Base-by-base conservation (phyloP, 768 basidiomycete genomes). In the Galerina sulciceps region DNA sequence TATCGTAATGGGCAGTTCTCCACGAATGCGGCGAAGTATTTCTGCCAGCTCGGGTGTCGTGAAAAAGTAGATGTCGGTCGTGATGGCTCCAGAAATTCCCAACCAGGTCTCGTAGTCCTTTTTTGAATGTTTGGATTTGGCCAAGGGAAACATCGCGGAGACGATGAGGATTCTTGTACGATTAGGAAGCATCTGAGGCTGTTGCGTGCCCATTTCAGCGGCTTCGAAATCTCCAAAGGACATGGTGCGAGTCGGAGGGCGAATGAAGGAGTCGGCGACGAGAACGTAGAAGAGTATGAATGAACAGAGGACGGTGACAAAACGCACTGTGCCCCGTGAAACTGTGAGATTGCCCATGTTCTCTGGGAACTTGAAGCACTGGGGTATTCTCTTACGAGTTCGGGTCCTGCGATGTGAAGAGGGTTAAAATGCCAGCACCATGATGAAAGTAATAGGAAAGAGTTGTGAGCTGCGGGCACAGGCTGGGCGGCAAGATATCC, bases 11-110 rank as follows among this genome's bases (percentile, higher is more conserved):
- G 74, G 71, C 10, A 71, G 69, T 38, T 63, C 58, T 4, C 71
- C 73, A 1, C 78, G 71, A 13, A 72, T 61, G 3, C 66, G 59
- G 6, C 68, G 67, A 23, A 82, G 66, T 10, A 73, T 53, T 0
- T 67, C 41, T 22, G 69, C 78, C 55, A 81, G 65, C 2, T 73
- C 74, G 10, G 77, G 74, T 2, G 81, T 69, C 8, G 83, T 77
- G 68, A 76, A 87, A 64, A 87, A 81, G 68, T 85, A 85, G 17
- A 85, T 65, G 54, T 82, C 79, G 9, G 81, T 83, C 13, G 72
- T 74, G n/a, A 85, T 72, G n/a, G 67, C 0, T 71, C 67, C 3
- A 86, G 63, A 84, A 85, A n/a, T 69, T 65, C 9, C 51, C 1
- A 85, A 69, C 83, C 83, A 85, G 4, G 47, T 13, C 1, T 65